Evolutionary conservation across 371 early-diverging fungal species (phyloP).

Genomic region (Actinomucor elegans): DNA sequence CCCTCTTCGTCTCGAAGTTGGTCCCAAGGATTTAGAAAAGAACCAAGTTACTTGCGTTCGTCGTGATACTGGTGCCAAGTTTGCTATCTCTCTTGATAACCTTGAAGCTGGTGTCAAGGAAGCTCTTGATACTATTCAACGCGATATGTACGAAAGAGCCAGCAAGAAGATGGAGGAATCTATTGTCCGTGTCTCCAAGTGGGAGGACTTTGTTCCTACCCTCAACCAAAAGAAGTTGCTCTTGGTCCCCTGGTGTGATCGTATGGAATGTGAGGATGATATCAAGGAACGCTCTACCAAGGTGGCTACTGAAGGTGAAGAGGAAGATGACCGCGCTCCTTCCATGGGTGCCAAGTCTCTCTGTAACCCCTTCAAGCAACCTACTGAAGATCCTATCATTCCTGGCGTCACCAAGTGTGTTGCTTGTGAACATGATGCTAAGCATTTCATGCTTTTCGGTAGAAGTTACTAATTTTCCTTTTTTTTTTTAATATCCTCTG

Average conservation of each 20-base stretch:
- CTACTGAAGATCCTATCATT: slow-evolving; percentile 73
- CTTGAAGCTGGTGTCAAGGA: slow-evolving; percentile 62
- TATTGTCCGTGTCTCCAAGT: slow-evolving; percentile 75
- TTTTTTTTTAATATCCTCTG: not conserved
- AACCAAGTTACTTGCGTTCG: slow-evolving; percentile 82
- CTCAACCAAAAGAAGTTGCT: slow-evolving; percentile 90
- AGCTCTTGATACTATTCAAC: slow-evolving; percentile 87
- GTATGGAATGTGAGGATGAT: slow-evolving; percentile 90
- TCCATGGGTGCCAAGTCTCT: slow-evolving; percentile 99
- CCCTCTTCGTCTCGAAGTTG: slow-evolving; percentile 98
- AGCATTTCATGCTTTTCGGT: slow-evolving; percentile 87
- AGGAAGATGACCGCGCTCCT: slow-evolving; percentile 93
- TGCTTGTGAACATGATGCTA: slow-evolving; percentile 81
- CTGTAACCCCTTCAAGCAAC: slow-evolving; percentile 97
- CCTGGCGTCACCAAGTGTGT: slow-evolving; percentile 82
- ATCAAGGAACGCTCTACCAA: slow-evolving; percentile 94
- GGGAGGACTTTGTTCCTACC: slow-evolving; percentile 92
- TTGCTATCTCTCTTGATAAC: slow-evolving; percentile 62
- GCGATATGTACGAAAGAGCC: slow-evolving; percentile 92
- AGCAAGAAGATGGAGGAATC: slow-evolving; percentile 78
- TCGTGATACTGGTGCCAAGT: slow-evolving; percentile 84
- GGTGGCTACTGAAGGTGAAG: slow-evolving; percentile 64
- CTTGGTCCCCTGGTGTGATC: slow-evolving; percentile 98
- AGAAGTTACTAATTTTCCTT: slow-evolving; percentile 73
- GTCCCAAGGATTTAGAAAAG: slow-evolving; percentile 94